A percentile compares a stretch with the other conserved stretches of the same genome.
Conservation (phyloP, 176 grass and related monocot genomes). For the Miscanthus lutarioriparius region DNA sequence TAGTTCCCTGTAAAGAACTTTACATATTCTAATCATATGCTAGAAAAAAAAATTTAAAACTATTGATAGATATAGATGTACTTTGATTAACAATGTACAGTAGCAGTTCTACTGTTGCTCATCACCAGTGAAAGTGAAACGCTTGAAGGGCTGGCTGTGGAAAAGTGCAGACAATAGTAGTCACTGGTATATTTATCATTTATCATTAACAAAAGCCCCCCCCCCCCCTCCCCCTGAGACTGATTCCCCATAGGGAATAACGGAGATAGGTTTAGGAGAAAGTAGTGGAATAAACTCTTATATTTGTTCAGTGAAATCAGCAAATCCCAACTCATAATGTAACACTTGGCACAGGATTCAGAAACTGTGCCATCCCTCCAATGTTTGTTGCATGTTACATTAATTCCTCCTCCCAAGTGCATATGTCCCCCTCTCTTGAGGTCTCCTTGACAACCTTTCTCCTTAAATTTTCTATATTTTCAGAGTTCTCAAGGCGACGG, state of each 20-base stretch:
- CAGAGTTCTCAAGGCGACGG: not conserved
- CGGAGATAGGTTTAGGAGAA: not conserved
- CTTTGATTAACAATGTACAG: too few relatives aligned
- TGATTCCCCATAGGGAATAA: too few relatives aligned
- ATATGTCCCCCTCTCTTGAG: too few relatives aligned
- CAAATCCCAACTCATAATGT: not conserved
- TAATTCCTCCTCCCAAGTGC: too few relatives aligned
- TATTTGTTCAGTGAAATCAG: not conserved
- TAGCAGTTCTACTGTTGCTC: too few relatives aligned
- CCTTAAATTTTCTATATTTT: not conserved
- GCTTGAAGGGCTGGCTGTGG: too few relatives aligned
- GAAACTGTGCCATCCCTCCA: not conserved
- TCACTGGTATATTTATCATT: not conserved
- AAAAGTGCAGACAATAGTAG: not conserved
- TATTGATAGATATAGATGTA: too few relatives aligned
- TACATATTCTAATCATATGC: not conserved
- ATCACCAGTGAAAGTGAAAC: too few relatives aligned
- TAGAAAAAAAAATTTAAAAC: not conserved
- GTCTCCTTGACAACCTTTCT: not conserved
- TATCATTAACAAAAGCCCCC: too few relatives aligned
- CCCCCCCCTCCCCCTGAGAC: too few relatives aligned
- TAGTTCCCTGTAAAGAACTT: too few relatives aligned
- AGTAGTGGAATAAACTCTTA: not conserved
- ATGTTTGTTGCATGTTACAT: not conserved
- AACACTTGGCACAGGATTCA: not conserved